Conservation (phyloP, 2,329 filamentous ascomycete species). For the Trichocomaceae sp. region DNA sequence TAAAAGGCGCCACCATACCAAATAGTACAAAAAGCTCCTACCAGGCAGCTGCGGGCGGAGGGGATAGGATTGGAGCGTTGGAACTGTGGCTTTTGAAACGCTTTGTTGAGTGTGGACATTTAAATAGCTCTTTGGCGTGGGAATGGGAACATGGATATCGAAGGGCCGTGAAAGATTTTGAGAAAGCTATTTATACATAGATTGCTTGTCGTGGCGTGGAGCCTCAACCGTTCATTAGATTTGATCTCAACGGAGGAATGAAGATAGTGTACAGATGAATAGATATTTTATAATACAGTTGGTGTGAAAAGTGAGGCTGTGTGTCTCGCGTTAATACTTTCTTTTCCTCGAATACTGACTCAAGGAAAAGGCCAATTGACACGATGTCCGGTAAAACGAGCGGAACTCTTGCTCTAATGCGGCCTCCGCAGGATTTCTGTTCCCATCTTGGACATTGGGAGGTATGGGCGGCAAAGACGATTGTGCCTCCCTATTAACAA, state of each 20-base stretch:
- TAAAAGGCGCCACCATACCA: constrained; percentile 24
- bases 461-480: neutral
- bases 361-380: constrained; percentile 33
- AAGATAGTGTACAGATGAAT: constrained; percentile 15
- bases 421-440: constrained; percentile 13
- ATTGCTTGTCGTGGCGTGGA: neutral
- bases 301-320: neutral
- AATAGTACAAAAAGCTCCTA: constrained; percentile 17
- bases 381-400: constrained; percentile 32
- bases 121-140: constrained; percentile 34
- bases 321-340: neutral
- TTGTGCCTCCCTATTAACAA: constrained; percentile 13
- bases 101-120: constrained; percentile 45
- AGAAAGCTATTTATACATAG: constrained; percentile 17
- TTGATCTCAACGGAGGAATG: neutral
- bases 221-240: neutral
- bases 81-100: constrained; percentile 55
- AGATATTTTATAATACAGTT: constrained; percentile 1
- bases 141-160: constrained; percentile 39
- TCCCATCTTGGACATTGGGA: constrained; percentile 11
- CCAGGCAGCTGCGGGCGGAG: constrained; percentile 21
- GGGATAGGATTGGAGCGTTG: constrained; percentile 50
- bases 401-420: constrained; percentile 22
- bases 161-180: constrained; percentile 28
- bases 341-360: constrained; percentile 16